Base-by-base conservation (phyloP, 2,329 filamentous ascomycete species). In the Colletotrichum camelliae region DNA sequence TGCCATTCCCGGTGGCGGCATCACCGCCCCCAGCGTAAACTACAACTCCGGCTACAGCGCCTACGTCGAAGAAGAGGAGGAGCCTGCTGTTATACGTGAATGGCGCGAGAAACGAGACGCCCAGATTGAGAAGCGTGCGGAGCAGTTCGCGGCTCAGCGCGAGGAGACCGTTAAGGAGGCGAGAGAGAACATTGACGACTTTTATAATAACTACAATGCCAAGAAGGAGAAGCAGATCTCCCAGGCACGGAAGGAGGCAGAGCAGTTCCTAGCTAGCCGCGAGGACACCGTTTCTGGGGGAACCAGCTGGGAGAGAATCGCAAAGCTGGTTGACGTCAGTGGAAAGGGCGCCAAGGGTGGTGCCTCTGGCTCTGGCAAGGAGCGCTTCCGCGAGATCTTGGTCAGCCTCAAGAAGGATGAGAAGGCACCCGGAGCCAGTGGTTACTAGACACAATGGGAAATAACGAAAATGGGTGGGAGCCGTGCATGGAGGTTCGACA, bases 191-290 rank as follows among this genome's bases (percentile, higher is more conserved):
- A 98, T 99, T 78, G 97, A 99, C 84, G 97, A 98, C 84, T 99
- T 98, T 87, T 99, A 99, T 89, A 96, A 98, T 83, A 98, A 98
- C 87, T 99, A 99, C 89, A 98, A 98, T 89, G 93, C 94, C 85
- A 98, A 98, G 88, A 96, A 97, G 85, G 97, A 99, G 85, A 98
- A 98, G 91, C 92, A 91, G 75, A 94, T 98, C 79, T 90, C 94
- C 27, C 95, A 98, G 88, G 97, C 96, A 72, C 92, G 94, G 81
- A 94, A 94, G 84, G 97, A 99, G 80, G 97, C 96, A 8, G 96
- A 98, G 82, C 93, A 98, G 83, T 99, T 98, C 86, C 88, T 98
- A 62, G 93, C 91, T 70, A 96, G 89, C 85, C 92, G 96, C 76
- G 96, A 99, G 84, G 96, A 98, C 84, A 98, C 96, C 52, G 95